phyloP scores from a whole-genome alignment of 257 asterid genomes.

The Fraxinus quadrangulata region DNA sequence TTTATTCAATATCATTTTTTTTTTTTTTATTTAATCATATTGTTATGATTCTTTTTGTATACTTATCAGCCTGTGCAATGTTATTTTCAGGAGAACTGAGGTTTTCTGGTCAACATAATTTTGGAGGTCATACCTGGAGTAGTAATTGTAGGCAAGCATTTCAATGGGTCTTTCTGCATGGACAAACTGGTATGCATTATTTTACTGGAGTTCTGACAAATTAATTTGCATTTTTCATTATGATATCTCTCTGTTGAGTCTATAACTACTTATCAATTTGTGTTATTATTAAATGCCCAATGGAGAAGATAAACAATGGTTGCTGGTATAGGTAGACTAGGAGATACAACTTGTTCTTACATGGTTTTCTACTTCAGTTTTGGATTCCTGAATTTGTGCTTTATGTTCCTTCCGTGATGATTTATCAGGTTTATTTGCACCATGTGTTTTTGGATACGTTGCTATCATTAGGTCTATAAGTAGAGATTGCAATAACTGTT shows the following conservation, averaged over 20 bases:
- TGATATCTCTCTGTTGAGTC: conserved; percentile 1
- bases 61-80: conserved; percentile 13
- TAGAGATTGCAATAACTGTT: neutral
- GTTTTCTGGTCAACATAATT: conserved; percentile 34
- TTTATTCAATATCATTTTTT: neutral
- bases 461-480: neutral
- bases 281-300: neutral
- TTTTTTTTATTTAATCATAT: neutral
- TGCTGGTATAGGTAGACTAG: neutral
- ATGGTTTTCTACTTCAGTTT: neutral
- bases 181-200: conserved; percentile 63
- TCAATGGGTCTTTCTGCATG: conserved; percentile 65
- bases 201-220: neutral
- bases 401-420: neutral
- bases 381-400: neutral
- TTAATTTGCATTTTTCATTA: conserved; percentile 5
- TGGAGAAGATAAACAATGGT: neutral
- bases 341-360: neutral
- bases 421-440: neutral
- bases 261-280: neutral
- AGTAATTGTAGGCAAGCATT: conserved; percentile 34
- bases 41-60: conserved; percentile 1
- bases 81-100: conserved; percentile 39
- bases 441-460: neutral
- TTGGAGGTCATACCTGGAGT: conserved; percentile 47